Percentiles rank a stretch among this genome's conserved stretches.
Conservation (phyloP, 148 eudicot genomes). For the Amaranthus palmeri region DNA sequence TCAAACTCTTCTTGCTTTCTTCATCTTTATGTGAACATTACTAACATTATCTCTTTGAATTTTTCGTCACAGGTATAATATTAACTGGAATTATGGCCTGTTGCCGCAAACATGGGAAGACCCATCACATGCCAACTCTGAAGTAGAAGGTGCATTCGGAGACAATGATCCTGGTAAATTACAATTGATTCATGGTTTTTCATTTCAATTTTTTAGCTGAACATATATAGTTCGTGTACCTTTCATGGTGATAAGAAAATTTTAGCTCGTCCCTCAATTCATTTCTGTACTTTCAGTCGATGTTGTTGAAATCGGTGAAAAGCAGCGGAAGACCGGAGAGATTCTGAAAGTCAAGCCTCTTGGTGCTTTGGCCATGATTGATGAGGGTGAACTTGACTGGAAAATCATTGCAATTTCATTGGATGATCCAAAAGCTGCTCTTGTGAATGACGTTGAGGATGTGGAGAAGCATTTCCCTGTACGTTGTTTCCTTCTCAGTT, state of each 20-base stretch:
- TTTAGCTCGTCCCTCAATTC: neutral
- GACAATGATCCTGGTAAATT: slow-evolving; percentile 86
- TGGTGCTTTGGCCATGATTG: slow-evolving; percentile 96
- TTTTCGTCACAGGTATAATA: slow-evolving; percentile 54
- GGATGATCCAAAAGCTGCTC: slow-evolving; percentile 95
- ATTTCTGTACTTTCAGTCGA: slow-evolving; percentile 51
- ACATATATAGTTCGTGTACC: neutral
- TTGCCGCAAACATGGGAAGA: slow-evolving; percentile 98
- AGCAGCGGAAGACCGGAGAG: slow-evolving; percentile 69
- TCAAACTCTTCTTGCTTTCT: neutral
- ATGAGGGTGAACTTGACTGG: slow-evolving; percentile 99
- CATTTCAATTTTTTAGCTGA: neutral
- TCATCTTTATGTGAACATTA: neutral
- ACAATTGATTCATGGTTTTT: neutral
- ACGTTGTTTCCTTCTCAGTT: slow-evolving; percentile 22
- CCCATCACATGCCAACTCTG: slow-evolving; percentile 66
- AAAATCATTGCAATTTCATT: slow-evolving; percentile 88
- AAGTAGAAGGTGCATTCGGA: slow-evolving; percentile 88
- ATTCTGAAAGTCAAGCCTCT: slow-evolving; percentile 84
- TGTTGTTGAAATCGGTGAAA: slow-evolving; percentile 95
- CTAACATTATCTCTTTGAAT: slow-evolving; percentile 2
- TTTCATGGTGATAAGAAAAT: neutral
- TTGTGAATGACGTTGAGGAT: slow-evolving; percentile 88
- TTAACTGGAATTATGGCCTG: slow-evolving; percentile 88
- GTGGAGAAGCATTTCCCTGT: slow-evolving; percentile 99